phyloP scores from a whole-genome alignment of 805 yeast genomes.

The Metschnikowia peoriensis region DNA sequence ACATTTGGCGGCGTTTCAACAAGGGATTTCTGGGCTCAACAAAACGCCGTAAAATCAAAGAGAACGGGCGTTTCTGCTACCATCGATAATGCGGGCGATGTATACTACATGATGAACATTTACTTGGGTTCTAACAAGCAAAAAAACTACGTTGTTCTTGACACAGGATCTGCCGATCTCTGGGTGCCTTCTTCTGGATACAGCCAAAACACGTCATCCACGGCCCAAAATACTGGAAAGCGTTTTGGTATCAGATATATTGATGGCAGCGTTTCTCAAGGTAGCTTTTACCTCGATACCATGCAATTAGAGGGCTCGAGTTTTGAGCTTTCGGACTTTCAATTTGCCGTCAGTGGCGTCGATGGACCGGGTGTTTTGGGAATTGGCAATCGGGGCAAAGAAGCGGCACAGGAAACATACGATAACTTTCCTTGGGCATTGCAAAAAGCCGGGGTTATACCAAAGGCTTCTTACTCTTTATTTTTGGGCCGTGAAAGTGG shows the following conservation, averaged over 20 bases:
- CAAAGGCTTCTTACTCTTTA: constrained; percentile 58
- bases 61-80: constrained; percentile 4
- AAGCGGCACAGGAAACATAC: constrained; percentile 2
- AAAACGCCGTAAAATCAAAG: not conserved
- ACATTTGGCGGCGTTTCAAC: not conserved
- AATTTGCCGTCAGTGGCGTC: constrained; percentile 10
- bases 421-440: constrained; percentile 62
- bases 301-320: constrained; percentile 5
- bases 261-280: constrained; percentile 8
- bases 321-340: constrained; percentile 8
- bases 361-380: constrained; percentile 12
- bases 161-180: constrained; percentile 46
- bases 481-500: constrained; percentile 44
- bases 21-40: constrained; percentile 1
- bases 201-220: constrained; percentile 4
- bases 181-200: constrained; percentile 28
- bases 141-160: constrained; percentile 33
- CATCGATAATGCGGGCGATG: constrained; percentile 3
- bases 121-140: constrained; percentile 17
- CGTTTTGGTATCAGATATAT: constrained; percentile 7
- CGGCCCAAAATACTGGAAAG: constrained; percentile 8
- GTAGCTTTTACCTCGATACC: constrained; percentile 12
- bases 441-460: constrained; percentile 55
- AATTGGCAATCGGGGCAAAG: constrained; percentile 7
- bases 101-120: constrained; percentile 15